A percentile compares a stretch with the other conserved stretches of the same genome.
These are phyloP conservation scores for Plantago ovata DNA, from an alignment of 257 asterid genomes.

Conservation along the genomic window DNA sequence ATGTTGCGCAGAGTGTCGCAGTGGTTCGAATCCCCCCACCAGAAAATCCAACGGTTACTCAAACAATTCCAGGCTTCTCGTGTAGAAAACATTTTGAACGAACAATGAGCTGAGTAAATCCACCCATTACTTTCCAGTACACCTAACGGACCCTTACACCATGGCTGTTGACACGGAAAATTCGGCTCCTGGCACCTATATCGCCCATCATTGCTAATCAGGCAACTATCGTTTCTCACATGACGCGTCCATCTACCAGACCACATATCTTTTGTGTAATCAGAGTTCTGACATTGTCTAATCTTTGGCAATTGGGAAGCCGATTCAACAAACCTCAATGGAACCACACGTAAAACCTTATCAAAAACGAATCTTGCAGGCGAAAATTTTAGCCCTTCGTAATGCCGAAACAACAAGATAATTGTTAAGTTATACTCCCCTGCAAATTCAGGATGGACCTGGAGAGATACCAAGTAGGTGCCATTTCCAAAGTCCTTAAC, in stretches of 20 bases:
- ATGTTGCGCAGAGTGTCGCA: slow-evolving; percentile 81
- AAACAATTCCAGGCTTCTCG: slow-evolving; percentile 67
- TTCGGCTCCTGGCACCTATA: slow-evolving; percentile 67
- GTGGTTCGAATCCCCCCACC: slow-evolving; percentile 99
- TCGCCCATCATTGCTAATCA: slow-evolving; percentile 60
- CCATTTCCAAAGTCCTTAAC: slow-evolving; percentile 71
- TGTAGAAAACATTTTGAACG: slow-evolving; percentile 52
- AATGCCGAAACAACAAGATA: slow-evolving; percentile 58
- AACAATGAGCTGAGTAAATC: slow-evolving; percentile 89
- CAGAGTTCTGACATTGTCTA: slow-evolving; percentile 46
- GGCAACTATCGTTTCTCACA: slow-evolving; percentile 58
- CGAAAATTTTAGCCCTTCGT: slow-evolving; percentile 63
- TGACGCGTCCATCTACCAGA: slow-evolving; percentile 92
- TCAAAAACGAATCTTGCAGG: slow-evolving; percentile 60
- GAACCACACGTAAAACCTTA: slow-evolving; percentile 49
- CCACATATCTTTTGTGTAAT: slow-evolving; percentile 62
- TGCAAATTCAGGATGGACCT: slow-evolving; percentile 76
- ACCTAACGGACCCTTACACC: slow-evolving; percentile 80
- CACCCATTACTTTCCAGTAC: slow-evolving; percentile 85
- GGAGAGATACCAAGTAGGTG: slow-evolving; percentile 54
- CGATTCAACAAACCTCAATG: slow-evolving; percentile 45
- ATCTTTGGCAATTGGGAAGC: slow-evolving; percentile 35
- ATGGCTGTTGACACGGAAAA: slow-evolving; percentile 63
- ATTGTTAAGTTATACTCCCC: slow-evolving; percentile 77
- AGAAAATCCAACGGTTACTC: slow-evolving; percentile 72